phyloP scores from a whole-genome alignment of 352 stramenopile species.

The Phytophthora fragariaefolia region DNA sequence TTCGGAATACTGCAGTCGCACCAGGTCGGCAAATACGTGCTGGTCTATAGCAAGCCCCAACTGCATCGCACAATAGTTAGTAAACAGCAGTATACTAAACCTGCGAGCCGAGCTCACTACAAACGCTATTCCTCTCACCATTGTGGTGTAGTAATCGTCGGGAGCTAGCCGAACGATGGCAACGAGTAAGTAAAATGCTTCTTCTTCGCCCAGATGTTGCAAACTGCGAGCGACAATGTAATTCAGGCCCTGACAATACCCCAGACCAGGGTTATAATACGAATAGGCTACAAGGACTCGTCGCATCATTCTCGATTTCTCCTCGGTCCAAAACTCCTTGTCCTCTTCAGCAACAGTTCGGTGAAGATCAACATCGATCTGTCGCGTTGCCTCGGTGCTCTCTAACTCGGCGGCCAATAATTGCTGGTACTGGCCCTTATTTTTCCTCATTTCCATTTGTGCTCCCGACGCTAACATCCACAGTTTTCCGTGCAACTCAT shows the following conservation, averaged over 20 bases:
- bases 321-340: slow-evolving; percentile 67
- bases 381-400: slow-evolving; percentile 72
- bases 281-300: slow-evolving; percentile 87
- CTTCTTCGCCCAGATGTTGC: slow-evolving; percentile 72
- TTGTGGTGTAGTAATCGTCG: slow-evolving; percentile 90
- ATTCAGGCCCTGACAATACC: slow-evolving; percentile 91
- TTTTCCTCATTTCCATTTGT: slow-evolving; percentile 65
- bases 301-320: slow-evolving; percentile 77
- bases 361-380: slow-evolving; percentile 88
- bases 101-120: no score
- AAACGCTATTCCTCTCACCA: slow-evolving; percentile 50
- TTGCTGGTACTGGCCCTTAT: slow-evolving; percentile 61
- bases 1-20: slow-evolving; percentile 76
- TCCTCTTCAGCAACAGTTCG: slow-evolving; percentile 74
- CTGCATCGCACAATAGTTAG: slow-evolving; percentile 31
- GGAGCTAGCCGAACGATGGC: slow-evolving; percentile 81
- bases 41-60: slow-evolving; percentile 87
- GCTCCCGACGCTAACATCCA: slow-evolving; percentile 85
- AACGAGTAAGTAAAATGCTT: slow-evolving; percentile 85
- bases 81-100: not conserved
- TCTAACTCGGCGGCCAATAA: slow-evolving; percentile 59
- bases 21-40: slow-evolving; percentile 88
- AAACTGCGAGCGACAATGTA: slow-evolving; percentile 85
- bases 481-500: slow-evolving; percentile 77
- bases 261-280: slow-evolving; percentile 78